Percentiles rank a stretch among this genome's conserved stretches.
These are phyloP conservation scores for Termitomyces sp. DNA, from an alignment of 768 basidiomycete species.

Conservation along the genomic window DNA sequence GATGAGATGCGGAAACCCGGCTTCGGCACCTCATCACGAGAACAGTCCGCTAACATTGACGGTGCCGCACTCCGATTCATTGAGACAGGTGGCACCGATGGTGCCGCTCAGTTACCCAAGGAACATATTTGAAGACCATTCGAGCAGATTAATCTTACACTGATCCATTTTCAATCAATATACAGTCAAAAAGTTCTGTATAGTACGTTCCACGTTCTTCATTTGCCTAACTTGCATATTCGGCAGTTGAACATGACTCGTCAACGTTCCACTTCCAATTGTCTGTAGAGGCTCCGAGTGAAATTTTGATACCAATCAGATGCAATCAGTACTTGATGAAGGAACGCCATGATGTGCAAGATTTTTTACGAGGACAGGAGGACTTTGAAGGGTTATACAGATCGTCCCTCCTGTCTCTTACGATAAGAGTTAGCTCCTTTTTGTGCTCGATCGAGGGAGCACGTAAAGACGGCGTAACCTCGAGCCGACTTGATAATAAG, in stretches of 20 bases:
- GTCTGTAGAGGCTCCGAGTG: too few species aligned
- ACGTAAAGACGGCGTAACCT: neutral
- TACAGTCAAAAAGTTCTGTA: neutral
- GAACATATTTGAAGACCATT: neutral
- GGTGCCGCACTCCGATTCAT: constrained; percentile 25
- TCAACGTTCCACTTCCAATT: neutral
- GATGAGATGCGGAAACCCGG: neutral
- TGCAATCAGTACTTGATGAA: too few species aligned
- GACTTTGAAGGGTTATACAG: too few species aligned
- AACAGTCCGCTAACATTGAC: constrained; percentile 13
- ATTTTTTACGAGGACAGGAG: too few species aligned
- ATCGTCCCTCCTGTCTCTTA: too few species aligned
- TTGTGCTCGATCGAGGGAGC: neutral
- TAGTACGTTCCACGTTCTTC: neutral
- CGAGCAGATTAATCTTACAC: neutral
- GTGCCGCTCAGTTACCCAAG: constrained; percentile 10
- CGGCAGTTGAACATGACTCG: neutral
- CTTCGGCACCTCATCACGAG: neutral
- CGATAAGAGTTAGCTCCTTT: too few species aligned
- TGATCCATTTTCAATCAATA: neutral
- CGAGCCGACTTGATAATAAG: neutral
- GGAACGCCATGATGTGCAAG: too few species aligned
- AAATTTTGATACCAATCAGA: too few species aligned
- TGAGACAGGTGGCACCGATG: constrained; percentile 26
- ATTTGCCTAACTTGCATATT: neutral